Evolutionary conservation across 139 green algal species (phyloP).

Genomic region (Chlorella sp.): DNA sequence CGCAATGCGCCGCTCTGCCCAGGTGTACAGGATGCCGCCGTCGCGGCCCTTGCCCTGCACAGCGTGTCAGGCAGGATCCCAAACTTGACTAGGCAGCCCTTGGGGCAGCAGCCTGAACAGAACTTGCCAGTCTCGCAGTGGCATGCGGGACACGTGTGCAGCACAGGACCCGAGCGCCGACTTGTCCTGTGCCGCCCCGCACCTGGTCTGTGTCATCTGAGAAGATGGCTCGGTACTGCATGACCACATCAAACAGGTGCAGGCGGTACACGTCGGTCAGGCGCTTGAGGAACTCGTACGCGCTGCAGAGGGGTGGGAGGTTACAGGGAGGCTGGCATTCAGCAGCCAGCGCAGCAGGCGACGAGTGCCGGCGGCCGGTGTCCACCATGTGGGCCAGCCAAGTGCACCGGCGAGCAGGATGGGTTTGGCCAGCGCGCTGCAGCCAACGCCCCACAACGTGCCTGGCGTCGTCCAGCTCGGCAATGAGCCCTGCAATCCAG

Average conservation of each 20-base stretch:
- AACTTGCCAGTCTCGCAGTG: too few relatives aligned
- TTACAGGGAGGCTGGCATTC: too few relatives aligned
- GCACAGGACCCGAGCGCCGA: too few relatives aligned
- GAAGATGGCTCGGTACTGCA: slow-evolving; percentile 99
- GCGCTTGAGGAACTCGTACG: slow-evolving; percentile 90
- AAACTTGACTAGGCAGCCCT: too few relatives aligned
- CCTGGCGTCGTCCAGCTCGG: slow-evolving; percentile 78
- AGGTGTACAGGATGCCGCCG: slow-evolving; percentile 75
- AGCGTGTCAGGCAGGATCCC: neutral
- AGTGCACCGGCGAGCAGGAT: too few relatives aligned
- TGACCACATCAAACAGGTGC: slow-evolving; percentile 98
- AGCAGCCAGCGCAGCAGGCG: too few relatives aligned
- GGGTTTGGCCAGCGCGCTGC: too few relatives aligned
- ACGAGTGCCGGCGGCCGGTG: too few relatives aligned
- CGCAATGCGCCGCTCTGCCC: slow-evolving; percentile 80
- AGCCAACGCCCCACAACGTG: too few relatives aligned
- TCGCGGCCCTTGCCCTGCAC: slow-evolving; percentile 44
- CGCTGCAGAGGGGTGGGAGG: slow-evolving; percentile 11
- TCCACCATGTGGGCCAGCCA: too few relatives aligned
- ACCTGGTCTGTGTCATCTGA: slow-evolving; percentile 65
- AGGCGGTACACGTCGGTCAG: slow-evolving; percentile 96
- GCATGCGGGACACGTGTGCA: too few relatives aligned
- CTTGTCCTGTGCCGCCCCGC: neutral
- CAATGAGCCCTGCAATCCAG: slow-evolving; percentile 78
- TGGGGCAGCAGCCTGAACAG: too few relatives aligned